These are phyloP conservation scores for Phytophthora cryptogea DNA, from an alignment of 352 stramenopile genomes.

Conservation along the genomic window DNA sequence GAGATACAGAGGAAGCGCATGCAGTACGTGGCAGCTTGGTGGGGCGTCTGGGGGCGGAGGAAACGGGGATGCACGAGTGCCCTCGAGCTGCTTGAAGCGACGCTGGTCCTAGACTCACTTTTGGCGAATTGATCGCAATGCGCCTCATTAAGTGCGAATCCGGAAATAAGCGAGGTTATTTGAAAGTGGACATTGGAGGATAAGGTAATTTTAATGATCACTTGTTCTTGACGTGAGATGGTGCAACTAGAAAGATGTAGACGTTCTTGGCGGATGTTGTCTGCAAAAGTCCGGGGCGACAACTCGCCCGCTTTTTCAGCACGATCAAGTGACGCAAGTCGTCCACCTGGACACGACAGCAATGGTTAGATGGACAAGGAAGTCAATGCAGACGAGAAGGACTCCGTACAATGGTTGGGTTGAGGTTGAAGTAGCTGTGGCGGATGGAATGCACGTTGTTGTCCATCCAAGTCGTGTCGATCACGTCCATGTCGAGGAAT, in stretches of 20 bases:
- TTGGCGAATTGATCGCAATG: background rate
- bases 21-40: background rate
- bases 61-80: constrained; percentile 1
- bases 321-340: constrained; percentile 73
- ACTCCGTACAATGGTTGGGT: constrained; percentile 69
- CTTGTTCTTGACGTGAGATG: constrained; percentile 71
- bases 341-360: constrained; percentile 32
- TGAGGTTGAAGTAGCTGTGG: constrained; percentile 90
- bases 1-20: background rate
- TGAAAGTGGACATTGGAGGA: constrained; percentile 3
- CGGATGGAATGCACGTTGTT: constrained; percentile 85
- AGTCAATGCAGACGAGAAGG: background rate
- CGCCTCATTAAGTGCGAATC: constrained; percentile 9
- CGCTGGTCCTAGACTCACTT: background rate
- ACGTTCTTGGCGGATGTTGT: constrained; percentile 65
- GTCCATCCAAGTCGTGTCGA: constrained; percentile 89
- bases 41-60: background rate
- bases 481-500: constrained; percentile 87
- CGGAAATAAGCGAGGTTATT: no score
- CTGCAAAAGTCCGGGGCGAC: constrained; percentile 59
- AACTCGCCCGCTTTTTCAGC: constrained; percentile 52
- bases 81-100: constrained; percentile 27
- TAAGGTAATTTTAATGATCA: constrained; percentile 16
- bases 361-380: no score
- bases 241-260: constrained; percentile 77